Conservation (phyloP, 306 rosid species). For the Dalbergia cultrata region DNA sequence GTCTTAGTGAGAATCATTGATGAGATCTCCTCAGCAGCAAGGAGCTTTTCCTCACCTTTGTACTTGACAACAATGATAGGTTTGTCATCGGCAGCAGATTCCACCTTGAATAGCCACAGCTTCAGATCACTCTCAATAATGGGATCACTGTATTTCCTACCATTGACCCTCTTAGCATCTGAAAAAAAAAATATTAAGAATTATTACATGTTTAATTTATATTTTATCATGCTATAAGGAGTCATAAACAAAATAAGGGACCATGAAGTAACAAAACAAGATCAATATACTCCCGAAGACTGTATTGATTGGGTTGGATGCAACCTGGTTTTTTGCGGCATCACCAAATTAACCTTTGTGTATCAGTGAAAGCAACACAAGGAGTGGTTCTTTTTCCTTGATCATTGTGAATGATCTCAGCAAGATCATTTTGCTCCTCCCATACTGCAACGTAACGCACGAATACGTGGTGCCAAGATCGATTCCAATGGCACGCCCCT, state of each 20-base stretch:
- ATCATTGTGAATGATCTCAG: conserved; percentile 13
- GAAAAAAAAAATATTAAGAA: background rate
- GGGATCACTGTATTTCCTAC: background rate
- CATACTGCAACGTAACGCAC: conserved; percentile 33
- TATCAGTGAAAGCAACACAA: conserved; percentile 56
- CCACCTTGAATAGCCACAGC: background rate
- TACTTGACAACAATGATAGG: background rate
- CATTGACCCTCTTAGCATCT: background rate
- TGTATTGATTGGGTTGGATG: conserved; percentile 57
- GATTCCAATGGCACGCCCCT: conserved; percentile 6
- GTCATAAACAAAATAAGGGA: background rate
- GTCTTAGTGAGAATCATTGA: background rate
- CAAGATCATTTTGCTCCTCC: conserved; percentile 11
- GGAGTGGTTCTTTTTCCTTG: conserved; percentile 64
- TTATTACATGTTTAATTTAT: background rate
- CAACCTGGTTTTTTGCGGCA: conserved; percentile 54
- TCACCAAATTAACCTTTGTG: conserved; percentile 51
- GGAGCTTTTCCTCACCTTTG: background rate
- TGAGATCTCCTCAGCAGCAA: background rate
- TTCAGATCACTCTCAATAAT: background rate
- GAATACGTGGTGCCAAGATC: conserved; percentile 37
- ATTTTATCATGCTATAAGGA: too few relatives aligned
- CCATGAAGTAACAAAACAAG: background rate
- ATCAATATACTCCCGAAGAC: conserved; percentile 49
- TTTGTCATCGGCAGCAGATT: background rate